Evolutionary conservation across 2,329 filamentous ascomycete species (phyloP).

Genomic region (Fusarium sp.): DNA sequence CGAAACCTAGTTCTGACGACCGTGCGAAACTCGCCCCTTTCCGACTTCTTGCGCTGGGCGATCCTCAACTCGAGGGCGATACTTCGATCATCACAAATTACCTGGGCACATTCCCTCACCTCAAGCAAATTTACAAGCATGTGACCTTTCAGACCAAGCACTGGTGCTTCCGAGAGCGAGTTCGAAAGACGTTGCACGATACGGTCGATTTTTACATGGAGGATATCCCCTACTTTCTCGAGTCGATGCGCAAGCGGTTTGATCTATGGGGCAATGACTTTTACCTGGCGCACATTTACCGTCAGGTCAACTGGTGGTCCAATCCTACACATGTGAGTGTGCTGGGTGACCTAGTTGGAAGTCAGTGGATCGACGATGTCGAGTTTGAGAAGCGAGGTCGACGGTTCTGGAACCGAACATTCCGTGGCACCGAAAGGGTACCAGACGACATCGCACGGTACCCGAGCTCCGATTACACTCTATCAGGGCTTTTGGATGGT

Average conservation of each 20-base stretch:
- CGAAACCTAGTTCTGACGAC: constrained; percentile 34
- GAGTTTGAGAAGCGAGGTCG: constrained; percentile 81
- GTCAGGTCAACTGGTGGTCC: constrained; percentile 84
- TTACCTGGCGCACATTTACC: constrained; percentile 93
- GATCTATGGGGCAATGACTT: constrained; percentile 95
- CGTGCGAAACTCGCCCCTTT: constrained; percentile 72
- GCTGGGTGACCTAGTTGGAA: constrained; percentile 90
- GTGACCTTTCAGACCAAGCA: constrained; percentile 59
- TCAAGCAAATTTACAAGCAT: constrained; percentile 58
- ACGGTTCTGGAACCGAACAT: constrained; percentile 85
- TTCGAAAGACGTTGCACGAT: constrained; percentile 67
- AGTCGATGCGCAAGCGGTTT: constrained; percentile 79
- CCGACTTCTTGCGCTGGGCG: constrained; percentile 85
- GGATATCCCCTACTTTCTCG: constrained; percentile 75
- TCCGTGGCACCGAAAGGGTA: constrained; percentile 74
- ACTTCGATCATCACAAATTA: constrained; percentile 77
- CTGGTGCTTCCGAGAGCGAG: constrained; percentile 60
- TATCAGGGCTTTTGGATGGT: constrained; percentile 61
- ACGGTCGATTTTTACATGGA: constrained; percentile 70
- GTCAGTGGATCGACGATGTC: constrained; percentile 89
- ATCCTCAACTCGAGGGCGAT: constrained; percentile 94
- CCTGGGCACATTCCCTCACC: constrained; percentile 64
- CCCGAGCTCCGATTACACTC: constrained; percentile 60
- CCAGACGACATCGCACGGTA: constrained; percentile 63
- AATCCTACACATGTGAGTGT: constrained; percentile 88